Base-by-base conservation (phyloP, 805 yeast species). In the Ascoidea rubescens region DNA sequence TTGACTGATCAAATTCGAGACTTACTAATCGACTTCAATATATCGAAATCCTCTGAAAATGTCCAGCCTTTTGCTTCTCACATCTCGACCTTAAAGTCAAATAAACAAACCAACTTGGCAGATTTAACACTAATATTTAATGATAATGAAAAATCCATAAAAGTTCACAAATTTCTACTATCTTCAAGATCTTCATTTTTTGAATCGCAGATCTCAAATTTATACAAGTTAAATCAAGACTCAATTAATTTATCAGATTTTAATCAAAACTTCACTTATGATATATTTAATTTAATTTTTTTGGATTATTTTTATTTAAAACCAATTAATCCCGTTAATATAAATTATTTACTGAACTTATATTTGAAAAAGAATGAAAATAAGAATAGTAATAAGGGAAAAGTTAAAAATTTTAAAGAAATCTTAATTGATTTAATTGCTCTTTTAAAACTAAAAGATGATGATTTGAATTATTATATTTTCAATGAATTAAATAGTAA, bases 61-160 rank as follows among this genome's bases (percentile, higher is more conserved):
- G 70, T 72, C 12, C 85, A 83, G 60, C 91, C 93, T 1, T 86
- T 84, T 68, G 85, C 87, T 1, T 72, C 82, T 2, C 88, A 82
- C 63, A 65, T 86, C 21, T 71, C 89, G 2, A 70, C 79, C 3
- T 63, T 82, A 21, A 53, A 66, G 44, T 31, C 33, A 12, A 32
- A 31, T 17, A 49, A 45, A 30, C 37, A 44, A 50, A 49, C 58
- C 10, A 61, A 52, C 63, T 4, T 51, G 61, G 30, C 7, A 16
- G 46, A 48, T 42, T 48, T 21, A 16, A 50, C 47, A 42, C 28
- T 50, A 31, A 1, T 14, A 10, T 46, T 16, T 14, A 49, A 37
- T 32, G 16, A 21, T 14, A 48, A 17, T 6, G 17, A 17, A n/a
- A 17, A 37, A 5, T 5, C 14, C 4, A 53, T 67, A 47, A 58